Base-by-base conservation (phyloP, 2,329 filamentous ascomycete species). In the Curvularia eragrostidis region DNA sequence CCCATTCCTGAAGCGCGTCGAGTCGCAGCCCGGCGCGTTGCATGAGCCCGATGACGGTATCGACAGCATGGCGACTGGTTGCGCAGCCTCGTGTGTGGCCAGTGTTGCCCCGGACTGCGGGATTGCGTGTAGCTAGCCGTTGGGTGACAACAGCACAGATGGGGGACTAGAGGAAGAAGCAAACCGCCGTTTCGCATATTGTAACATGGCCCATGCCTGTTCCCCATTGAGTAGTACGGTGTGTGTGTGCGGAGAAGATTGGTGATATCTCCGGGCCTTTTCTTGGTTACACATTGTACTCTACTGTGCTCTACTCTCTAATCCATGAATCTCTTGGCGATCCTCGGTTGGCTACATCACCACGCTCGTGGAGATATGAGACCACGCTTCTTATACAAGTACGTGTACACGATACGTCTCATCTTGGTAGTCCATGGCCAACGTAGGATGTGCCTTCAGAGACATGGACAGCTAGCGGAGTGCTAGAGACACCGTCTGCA, bases 1-100 rank as follows among this genome's bases (percentile, higher is more conserved):
- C 30, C 43, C 55, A 57, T 30, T 32, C 30, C 43, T 58, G 60
- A 60, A 47, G 60, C 60, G 48, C 21, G 12, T 19, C 10, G 41
- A 24, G 54, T 62, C 47, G 46, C 54, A 58, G 54, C 50, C 43
- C 38, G 30, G 38, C 48, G 24, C 23, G 41, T 12, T 28, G 32
- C 9, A 39, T 43, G 28, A 52, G 39, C 5, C 34, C 6, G 34
- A 13, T 36, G 34, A 36, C 15, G 34, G 18, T 36, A 8, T 18
- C 15, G 6, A 36, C 13, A 6, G 34, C n/a, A 36, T 5, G 34
- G 18, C 34, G 15, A 6, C 6, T 36, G 24, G 18, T 44, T 32
- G 30, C 24, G 32, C 46, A 26, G 24, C 4, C n/a, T n/a, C n/a
- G 30, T 5, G 10, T 48, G 18, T 18, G 36, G 42, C 44, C 32